Conservation (phyloP, 176 grass and related monocot species). For the Ananas comosus region DNA sequence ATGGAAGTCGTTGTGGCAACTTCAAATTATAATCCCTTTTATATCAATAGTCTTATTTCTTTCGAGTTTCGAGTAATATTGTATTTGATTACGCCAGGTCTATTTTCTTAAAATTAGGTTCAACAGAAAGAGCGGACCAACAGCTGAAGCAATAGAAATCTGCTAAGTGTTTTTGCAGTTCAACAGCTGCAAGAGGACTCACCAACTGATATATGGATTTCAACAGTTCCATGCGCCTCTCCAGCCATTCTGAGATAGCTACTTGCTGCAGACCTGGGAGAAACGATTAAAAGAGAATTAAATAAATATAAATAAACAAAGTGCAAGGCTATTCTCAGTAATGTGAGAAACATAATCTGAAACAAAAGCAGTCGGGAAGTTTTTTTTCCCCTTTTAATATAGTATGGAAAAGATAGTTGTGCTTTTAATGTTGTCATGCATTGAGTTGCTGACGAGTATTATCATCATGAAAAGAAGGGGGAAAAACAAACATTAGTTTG, state of each 20-base stretch:
- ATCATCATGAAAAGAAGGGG: background rate
- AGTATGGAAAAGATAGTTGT: too few species aligned
- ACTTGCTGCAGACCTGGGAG: conserved; percentile 55
- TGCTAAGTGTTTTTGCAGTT: background rate
- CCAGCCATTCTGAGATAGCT: conserved; percentile 79
- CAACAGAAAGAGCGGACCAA: too few species aligned
- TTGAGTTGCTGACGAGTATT: background rate
- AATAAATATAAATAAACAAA: background rate
- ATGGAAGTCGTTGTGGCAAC: too few species aligned
- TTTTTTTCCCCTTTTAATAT: too few species aligned
- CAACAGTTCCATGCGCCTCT: conserved; percentile 71
- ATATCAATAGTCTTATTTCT: too few species aligned
- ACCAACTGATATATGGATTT: conserved; percentile 84
- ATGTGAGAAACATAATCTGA: background rate
- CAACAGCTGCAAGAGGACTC: conserved; percentile 14
- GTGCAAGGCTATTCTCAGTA: background rate
- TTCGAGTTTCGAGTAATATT: too few species aligned
- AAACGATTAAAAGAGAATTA: background rate
- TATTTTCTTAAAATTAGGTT: too few species aligned
- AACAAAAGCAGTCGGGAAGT: background rate
- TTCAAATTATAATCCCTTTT: too few species aligned
- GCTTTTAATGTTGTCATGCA: too few species aligned
- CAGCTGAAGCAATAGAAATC: too few species aligned
- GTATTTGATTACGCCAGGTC: too few species aligned
- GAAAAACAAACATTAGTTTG: background rate